Evolutionary conservation across 257 asterid species (phyloP).

Genomic region (Perilla frutescens): DNA sequence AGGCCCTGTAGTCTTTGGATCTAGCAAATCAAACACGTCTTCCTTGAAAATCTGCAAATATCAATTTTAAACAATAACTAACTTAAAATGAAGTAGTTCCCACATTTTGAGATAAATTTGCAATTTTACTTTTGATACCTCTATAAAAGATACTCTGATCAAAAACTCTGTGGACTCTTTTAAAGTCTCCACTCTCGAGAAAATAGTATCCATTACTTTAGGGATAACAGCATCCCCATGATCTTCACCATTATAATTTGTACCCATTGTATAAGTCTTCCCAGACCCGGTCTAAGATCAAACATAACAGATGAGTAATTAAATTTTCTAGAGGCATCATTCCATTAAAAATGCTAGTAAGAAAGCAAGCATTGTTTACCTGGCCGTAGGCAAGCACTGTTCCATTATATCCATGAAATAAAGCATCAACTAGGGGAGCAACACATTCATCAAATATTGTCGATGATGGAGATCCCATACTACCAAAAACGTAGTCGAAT

Average conservation of each 20-base stretch:
- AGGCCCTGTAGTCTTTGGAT: slow-evolving; percentile 59
- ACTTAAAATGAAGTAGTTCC: background rate
- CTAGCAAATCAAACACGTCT: slow-evolving; percentile 91
- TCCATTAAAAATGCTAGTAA: background rate
- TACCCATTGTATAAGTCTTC: slow-evolving; percentile 97
- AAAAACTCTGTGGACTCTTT: slow-evolving; percentile 73
- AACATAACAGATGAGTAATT: slow-evolving; percentile 24
- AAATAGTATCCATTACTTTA: slow-evolving; percentile 82
- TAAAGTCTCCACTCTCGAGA: slow-evolving; percentile 63
- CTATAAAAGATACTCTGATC: slow-evolving; percentile 89
- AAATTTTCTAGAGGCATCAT: background rate
- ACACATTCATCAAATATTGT: slow-evolving; percentile 80
- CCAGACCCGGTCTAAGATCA: slow-evolving; percentile 90
- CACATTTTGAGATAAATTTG: background rate
- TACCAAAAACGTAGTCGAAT: slow-evolving; percentile 82
- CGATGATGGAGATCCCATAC: slow-evolving; percentile 63
- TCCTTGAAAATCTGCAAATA: slow-evolving; percentile 84
- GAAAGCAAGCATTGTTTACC: slow-evolving; percentile 43
- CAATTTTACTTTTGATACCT: slow-evolving; percentile 55
- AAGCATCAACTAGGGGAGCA: slow-evolving; percentile 79
- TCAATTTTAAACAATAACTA: slow-evolving; percentile 15
- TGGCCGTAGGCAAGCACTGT: slow-evolving; percentile 99
- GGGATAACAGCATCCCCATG: slow-evolving; percentile 79
- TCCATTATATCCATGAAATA: slow-evolving; percentile 87
- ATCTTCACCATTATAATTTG: slow-evolving; percentile 93